These are phyloP conservation scores for Eutrema heterophyllum DNA, from an alignment of 345 rosid species.

Conservation along the genomic window DNA sequence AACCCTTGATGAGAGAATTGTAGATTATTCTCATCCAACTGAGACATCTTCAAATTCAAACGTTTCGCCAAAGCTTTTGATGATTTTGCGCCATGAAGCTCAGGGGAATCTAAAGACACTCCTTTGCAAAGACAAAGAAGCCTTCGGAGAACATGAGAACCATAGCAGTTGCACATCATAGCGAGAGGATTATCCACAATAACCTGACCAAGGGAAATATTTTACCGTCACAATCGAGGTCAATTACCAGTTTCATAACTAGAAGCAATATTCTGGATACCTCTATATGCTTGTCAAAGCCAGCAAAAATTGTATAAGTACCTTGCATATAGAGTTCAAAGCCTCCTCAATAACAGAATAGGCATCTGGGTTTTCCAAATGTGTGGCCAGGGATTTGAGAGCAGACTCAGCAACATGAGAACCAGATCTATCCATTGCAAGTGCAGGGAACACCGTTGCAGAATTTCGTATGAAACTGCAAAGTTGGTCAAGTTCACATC, in stretches of 20 bases:
- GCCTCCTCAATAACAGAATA: constrained; percentile 67
- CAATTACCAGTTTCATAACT: neutral
- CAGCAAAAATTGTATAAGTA: constrained; percentile 19
- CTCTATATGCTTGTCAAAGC: neutral
- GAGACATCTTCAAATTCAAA: constrained; percentile 58
- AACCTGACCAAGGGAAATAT: constrained; percentile 42
- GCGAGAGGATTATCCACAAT: constrained; percentile 55
- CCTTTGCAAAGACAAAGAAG: constrained; percentile 92
- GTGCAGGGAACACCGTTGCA: constrained; percentile 59
- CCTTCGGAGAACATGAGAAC: constrained; percentile 93
- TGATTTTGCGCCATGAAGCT: constrained; percentile 61
- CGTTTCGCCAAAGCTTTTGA: constrained; percentile 58
- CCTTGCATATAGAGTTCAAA: constrained; percentile 70
- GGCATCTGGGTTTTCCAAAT: constrained; percentile 65
- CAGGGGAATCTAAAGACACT: constrained; percentile 63
- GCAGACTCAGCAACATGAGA: constrained; percentile 97
- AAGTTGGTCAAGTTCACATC: constrained; percentile 77
- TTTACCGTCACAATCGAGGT: neutral
- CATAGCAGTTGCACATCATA: constrained; percentile 74
- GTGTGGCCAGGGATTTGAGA: constrained; percentile 67
- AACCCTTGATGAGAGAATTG: constrained; percentile 46
- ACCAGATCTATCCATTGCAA: constrained; percentile 91
- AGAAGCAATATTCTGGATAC: neutral
- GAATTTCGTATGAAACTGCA: constrained; percentile 68
- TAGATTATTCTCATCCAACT: constrained; percentile 28